A percentile compares a stretch with the other conserved stretches of the same genome.
Evolutionary conservation across 208 protist genomes (phyloP).

Genomic region (Crithidia fasciculata): DNA sequence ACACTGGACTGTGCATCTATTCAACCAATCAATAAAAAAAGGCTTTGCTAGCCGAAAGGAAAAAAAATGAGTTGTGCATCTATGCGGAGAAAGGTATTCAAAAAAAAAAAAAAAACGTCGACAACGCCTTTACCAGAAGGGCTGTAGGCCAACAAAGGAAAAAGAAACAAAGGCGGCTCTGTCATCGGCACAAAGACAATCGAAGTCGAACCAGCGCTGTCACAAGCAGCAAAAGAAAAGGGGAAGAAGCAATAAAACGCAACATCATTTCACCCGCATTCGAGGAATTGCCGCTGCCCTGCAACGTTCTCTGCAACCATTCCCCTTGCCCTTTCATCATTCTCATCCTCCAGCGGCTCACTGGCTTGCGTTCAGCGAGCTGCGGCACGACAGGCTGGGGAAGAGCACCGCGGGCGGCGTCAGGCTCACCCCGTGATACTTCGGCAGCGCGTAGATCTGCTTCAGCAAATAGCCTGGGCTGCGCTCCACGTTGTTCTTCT

Average conservation of each 20-base stretch:
- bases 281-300: too few relatives aligned
- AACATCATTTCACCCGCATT: too few relatives aligned
- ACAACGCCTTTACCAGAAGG: too few relatives aligned
- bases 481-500: slow-evolving; percentile 29
- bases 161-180: neutral
- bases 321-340: too few relatives aligned
- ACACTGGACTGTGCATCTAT: slow-evolving; percentile 2
- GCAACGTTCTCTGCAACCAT: too few relatives aligned
- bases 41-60: neutral
- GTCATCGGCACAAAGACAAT: neutral
- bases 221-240: too few relatives aligned
- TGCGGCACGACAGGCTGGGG: slow-evolving; percentile 30
- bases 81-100: neutral
- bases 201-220: too few relatives aligned
- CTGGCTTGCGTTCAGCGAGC: slow-evolving; percentile 26
- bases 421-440: slow-evolving; percentile 50
- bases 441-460: slow-evolving; percentile 45
- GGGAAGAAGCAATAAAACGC: too few relatives aligned
- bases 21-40: neutral
- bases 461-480: slow-evolving; percentile 41
- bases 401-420: slow-evolving; percentile 32
- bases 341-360: neutral
- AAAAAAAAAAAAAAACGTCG: too few relatives aligned
- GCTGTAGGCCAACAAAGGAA: neutral
- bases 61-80: slow-evolving; percentile 3